Evolutionary conservation across 345 rosid genomes (phyloP), one percentile per base, ranked within the genome.

Genomic region (Viola odorata): DNA sequence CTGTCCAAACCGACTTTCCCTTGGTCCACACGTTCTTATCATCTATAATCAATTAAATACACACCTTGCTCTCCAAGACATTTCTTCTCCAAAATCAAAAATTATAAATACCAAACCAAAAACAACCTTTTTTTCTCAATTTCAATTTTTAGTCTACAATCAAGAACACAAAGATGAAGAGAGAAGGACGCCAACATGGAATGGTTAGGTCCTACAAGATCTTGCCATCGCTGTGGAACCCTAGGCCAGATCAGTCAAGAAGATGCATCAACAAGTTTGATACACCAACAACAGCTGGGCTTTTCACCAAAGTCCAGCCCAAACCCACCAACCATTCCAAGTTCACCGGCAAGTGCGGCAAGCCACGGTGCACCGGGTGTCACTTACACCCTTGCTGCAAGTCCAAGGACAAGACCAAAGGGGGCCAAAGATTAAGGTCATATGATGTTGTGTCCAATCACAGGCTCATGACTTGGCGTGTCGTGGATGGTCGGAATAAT

Each of bases 131-230:
- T 23, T 2, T 23, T 23, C 32, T 23, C 32, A 23, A 23, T 23
- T 23, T 1, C 32, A 23, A 23, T 23, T 23, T 23, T 47, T 47
- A 4, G n/a, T 1, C 10, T 3, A 7, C 7, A 12, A 47, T 47
- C 50, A 47, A 42, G 13, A 9, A 12, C 11, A 47, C 50, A 16
- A 62, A 59, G 47, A 89, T 85, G 96, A 87, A 73, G 81, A 58
- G 95, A 37, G 84, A 82, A 74, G 85, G 89, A 56, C 80, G 79
- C 56, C 95, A 74, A 45, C 90, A 82, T 62, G 92, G 85, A 62
- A 42, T 80, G 69, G 82, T 85, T 38, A 68, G 88, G 41, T 77
- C 85, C 14, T 63, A 44, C 63, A 62, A 60, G 73, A 66, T 78
- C 70, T 65, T 68, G 50, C 87, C 88, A 16, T 67, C 77, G 9